A percentile compares a stretch with the other conserved stretches of the same genome.
phyloP scores from a whole-genome alignment of 2,329 filamentous ascomycete genomes.

The Scytalidium sp. region DNA sequence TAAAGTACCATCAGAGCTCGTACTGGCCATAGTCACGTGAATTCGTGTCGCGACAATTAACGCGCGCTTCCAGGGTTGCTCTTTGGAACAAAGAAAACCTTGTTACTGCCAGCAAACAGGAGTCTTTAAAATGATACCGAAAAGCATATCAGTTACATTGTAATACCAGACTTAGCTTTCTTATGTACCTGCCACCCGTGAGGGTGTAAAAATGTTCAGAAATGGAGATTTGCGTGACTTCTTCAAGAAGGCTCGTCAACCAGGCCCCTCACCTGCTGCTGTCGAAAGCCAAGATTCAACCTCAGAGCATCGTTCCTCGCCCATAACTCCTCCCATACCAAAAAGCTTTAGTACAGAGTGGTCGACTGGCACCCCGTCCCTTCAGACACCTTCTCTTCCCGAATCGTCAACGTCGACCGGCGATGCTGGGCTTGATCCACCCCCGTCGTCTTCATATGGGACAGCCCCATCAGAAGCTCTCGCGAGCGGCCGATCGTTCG shows the following conservation, averaged over 20 bases:
- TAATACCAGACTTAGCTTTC: background rate
- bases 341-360: background rate
- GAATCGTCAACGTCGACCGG: background rate
- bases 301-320: background rate
- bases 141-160: background rate
- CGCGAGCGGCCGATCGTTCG: constrained; percentile 42
- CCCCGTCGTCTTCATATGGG: background rate
- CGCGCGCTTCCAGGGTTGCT: background rate
- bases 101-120: background rate
- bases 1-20: no score
- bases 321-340: background rate
- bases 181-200: background rate
- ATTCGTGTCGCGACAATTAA: background rate
- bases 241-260: background rate
- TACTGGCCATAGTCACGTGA: background rate
- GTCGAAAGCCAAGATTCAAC: background rate
- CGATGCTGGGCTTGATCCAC: no score
- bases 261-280: background rate
- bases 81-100: background rate
- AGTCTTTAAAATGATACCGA: background rate
- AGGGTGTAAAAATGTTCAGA: background rate
- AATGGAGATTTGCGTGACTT: background rate
- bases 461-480: background rate
- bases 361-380: background rate
- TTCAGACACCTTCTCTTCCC: background rate